A percentile compares a stretch with the other conserved stretches of the same genome.
Evolutionary conservation across 257 asterid genomes (phyloP).

Genomic region (Misopates orontium): DNA sequence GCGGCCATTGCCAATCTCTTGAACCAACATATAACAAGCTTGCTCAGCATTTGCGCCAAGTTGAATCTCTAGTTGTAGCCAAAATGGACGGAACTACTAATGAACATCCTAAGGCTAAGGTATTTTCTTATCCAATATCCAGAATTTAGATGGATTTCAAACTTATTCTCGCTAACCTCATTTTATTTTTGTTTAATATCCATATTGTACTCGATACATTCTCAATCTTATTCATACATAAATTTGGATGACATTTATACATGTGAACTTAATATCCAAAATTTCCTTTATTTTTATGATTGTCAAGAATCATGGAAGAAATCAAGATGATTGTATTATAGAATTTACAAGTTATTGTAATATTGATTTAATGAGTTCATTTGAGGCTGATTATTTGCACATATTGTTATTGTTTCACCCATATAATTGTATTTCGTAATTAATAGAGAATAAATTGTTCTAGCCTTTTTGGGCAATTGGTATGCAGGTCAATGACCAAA

Average conservation of each 20-base stretch:
- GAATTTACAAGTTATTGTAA: too few relatives aligned
- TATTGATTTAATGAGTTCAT: too few relatives aligned
- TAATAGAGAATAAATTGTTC: too few relatives aligned
- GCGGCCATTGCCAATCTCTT: constrained; percentile 91
- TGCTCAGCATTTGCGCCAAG: constrained; percentile 66
- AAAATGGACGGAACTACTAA: constrained; percentile 97
- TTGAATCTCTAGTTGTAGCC: constrained; percentile 78
- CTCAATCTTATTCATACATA: neutral
- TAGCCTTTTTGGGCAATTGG: too few relatives aligned
- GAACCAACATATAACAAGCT: constrained; percentile 94
- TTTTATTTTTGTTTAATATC: neutral
- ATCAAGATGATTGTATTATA: too few relatives aligned
- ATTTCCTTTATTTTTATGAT: neutral
- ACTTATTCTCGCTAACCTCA: too few relatives aligned
- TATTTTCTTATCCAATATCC: constrained; percentile 23
- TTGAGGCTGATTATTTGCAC: too few relatives aligned
- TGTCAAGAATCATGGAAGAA: too few relatives aligned
- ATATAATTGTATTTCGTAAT: too few relatives aligned
- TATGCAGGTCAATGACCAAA: too few relatives aligned
- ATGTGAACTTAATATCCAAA: neutral
- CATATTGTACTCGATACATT: neutral
- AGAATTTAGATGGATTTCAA: neutral
- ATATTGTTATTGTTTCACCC: too few relatives aligned
- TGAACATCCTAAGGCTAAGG: constrained; percentile 89
- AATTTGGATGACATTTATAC: neutral